phyloP scores from a whole-genome alignment of 441 rosid species.

The Populus tomentosa region DNA sequence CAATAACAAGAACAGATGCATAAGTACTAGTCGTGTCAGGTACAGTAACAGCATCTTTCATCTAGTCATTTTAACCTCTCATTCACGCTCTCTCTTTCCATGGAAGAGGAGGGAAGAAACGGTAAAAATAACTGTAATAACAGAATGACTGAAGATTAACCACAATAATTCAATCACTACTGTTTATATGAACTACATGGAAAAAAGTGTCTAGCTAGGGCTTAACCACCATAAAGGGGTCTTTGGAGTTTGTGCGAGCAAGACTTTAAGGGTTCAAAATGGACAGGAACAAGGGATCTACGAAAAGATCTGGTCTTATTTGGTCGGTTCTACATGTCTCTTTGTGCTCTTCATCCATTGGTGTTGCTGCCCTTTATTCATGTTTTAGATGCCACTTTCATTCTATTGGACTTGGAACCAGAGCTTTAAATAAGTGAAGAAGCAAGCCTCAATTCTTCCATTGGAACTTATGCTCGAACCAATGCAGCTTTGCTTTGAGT shows the following conservation, averaged over 20 bases:
- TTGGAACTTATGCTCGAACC: slow-evolving; percentile 7
- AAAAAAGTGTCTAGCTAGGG: background rate
- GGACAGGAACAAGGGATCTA: slow-evolving; percentile 34
- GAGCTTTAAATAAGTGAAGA: background rate
- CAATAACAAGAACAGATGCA: slow-evolving; percentile 8
- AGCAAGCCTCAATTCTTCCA: background rate
- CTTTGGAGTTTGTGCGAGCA: slow-evolving; percentile 30
- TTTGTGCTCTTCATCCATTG: slow-evolving; percentile 26
- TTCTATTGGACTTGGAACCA: slow-evolving; percentile 7
- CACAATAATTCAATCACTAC: background rate
- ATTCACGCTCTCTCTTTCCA: background rate
- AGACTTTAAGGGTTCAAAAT: slow-evolving; percentile 23
- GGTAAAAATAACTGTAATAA: slow-evolving; percentile 29
- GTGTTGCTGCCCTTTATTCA: slow-evolving; percentile 38
- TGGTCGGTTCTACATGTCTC: slow-evolving; percentile 34
- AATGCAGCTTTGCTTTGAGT: background rate
- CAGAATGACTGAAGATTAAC: slow-evolving; percentile 16
- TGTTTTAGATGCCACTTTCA: slow-evolving; percentile 24
- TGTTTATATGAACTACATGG: background rate
- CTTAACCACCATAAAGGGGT: slow-evolving; percentile 1
- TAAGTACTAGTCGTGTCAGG: slow-evolving; percentile 26
- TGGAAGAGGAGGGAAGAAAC: slow-evolving; percentile 8
- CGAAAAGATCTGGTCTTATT: slow-evolving; percentile 37
- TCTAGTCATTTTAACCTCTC: background rate
- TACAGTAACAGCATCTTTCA: background rate